Conservation (phyloP, 73 alveolate genomes). For the Paramecium pentaurelia region DNA sequence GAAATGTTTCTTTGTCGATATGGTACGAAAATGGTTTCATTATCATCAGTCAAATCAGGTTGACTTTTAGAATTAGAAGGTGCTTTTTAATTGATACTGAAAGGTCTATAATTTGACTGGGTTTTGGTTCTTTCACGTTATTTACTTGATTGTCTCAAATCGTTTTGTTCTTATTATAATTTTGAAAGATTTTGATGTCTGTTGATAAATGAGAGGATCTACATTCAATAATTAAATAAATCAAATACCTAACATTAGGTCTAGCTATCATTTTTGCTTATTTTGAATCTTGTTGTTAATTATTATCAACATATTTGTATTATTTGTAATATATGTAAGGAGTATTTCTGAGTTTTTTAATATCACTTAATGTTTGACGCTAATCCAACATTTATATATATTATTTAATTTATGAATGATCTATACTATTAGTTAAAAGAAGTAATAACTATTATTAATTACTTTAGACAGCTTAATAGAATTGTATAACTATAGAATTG, state of each 20-base stretch:
- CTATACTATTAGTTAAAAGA: neutral
- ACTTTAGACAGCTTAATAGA: neutral
- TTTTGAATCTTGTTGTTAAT: neutral
- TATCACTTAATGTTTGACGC: constrained; percentile 39
- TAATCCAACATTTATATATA: neutral
- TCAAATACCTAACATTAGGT: neutral
- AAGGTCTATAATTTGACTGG: neutral
- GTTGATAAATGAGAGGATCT: neutral
- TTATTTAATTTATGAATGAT: neutral
- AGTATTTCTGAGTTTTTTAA: neutral
- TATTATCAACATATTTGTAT: neutral
- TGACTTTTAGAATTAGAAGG: constrained; percentile 2
- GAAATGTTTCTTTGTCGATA: neutral
- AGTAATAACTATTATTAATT: neutral
- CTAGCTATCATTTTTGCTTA: neutral
- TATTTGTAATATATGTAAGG: neutral
- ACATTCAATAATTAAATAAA: neutral
- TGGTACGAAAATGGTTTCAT: neutral
- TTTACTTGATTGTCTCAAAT: neutral
- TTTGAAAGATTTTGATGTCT: neutral
- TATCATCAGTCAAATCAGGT: neutral
- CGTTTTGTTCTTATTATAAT: neutral
- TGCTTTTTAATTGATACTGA: neutral
- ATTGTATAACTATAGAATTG: neutral
- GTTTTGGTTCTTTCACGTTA: neutral